These are phyloP conservation scores for Eucalyptus pauciflora DNA, from an alignment of 345 rosid genomes.

Conservation along the genomic window DNA sequence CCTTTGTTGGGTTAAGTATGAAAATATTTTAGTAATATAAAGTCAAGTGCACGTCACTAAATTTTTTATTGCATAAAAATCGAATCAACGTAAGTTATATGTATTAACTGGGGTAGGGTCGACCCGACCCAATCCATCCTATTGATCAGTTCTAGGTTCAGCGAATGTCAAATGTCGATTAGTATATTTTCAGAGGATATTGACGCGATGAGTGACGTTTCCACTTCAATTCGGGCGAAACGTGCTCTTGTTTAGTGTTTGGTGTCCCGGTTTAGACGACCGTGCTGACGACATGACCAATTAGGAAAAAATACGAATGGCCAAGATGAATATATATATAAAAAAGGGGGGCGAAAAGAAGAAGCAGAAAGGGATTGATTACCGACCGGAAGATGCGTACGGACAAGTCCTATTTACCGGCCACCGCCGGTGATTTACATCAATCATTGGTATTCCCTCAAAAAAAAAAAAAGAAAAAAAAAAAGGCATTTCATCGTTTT, in stretches of 20 bases:
- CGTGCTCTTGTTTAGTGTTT: neutral
- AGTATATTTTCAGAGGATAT: neutral
- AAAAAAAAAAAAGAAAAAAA: no score
- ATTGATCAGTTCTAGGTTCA: no score
- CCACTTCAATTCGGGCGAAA: neutral
- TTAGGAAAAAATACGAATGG: neutral
- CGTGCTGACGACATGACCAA: neutral
- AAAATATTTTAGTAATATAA: no score
- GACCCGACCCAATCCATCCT: no score
- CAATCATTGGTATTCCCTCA: neutral
- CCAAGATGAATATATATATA: neutral
- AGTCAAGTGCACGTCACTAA: fast-evolving
- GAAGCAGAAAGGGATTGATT: neutral
- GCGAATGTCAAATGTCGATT: neutral
- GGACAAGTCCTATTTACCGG: neutral
- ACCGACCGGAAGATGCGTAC: neutral
- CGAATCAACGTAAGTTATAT: fast-evolving
- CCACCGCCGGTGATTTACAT: neutral
- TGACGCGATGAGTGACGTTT: neutral
- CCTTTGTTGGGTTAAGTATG: no score
- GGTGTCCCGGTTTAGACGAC: neutral
- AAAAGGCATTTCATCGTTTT: no score
- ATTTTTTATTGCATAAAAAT: no score
- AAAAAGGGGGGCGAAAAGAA: neutral
- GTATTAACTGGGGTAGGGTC: no score